Base-by-base conservation (phyloP, 345 rosid genomes). In the Schrenkiella parvula region DNA sequence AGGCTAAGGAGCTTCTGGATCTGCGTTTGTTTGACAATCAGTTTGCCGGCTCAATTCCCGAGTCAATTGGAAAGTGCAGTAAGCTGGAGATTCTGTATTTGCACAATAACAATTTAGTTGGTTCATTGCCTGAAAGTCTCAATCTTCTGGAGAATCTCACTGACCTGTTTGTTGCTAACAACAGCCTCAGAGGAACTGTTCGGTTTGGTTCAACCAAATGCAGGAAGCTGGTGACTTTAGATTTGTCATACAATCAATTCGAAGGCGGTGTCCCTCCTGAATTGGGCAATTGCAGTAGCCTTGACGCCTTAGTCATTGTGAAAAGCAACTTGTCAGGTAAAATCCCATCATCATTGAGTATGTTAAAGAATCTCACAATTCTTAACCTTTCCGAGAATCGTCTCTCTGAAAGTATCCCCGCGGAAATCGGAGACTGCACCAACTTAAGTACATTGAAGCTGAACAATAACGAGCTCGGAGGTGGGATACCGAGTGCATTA, bases 331-430 rank as follows among this genome's bases (percentile, higher is more conserved):
- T 92, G 51, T 77, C 77, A 0, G 89, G 96, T 28, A 26, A 17
- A 31, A 88, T 92, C 54, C 98, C 93, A 2, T 60, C 93, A 74
- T 85, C 93, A 3, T 38, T 89, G 25, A 90, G 92, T 60, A 73
- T 54, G 31, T 66, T 92, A 28, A 68, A 73, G 63, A 80, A 52
- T 54, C 92, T 92, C 48, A 55, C 73, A n/a, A 0, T 3, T 13
- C 87, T 92, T 48, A 88, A 87, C 77, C 84, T 92, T 13, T 83
- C 82, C 15, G 84, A 84, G 67, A 92, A 89, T 74, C 54, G 19
- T 8, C 78, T 89, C 70, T 89, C 84, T 2, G 93, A 82, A 22
- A 73, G 71, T 61, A 86, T 92, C 55, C 98, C 98, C 0, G 75
- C 80, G 0, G 84, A 88, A 50, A 77, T 92, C 2, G 93, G 92